Evolutionary conservation across 352 stramenopile genomes (phyloP), one percentile per base, ranked within the genome.

Genomic region (Phytopythium aichiense): DNA sequence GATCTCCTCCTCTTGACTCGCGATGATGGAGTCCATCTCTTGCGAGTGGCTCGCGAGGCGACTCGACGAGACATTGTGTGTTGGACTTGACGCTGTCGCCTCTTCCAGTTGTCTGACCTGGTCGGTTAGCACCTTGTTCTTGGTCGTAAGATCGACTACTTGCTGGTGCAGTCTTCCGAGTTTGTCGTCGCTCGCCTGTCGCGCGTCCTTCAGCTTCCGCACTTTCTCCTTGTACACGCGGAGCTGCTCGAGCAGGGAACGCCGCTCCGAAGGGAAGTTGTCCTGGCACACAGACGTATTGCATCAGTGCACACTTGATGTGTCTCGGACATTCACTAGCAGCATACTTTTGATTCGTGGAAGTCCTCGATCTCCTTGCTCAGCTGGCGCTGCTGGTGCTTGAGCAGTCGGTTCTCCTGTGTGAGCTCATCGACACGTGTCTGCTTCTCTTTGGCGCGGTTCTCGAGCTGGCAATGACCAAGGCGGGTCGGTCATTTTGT

Each of bases 1-100:
- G 57, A 89, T 84, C 54, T 83, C 79, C 53, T 87, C 69, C 69
- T 92, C 81, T 58, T 89, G 78, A 18, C 66, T 87, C 6, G 76
- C 69, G 33, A 91, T 79, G 31, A 87, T 76, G 9, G 67, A 49
- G 37, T 87, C 71, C 0, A 72, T 49, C 16, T 86, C 76, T 9
- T 77, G 58, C 30, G 53, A 58, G 42, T 64, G 37, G 7, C 66
- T 48, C 52, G 52, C 9, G 15, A 35, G 7, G 40, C 31, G 45
- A 8, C 43, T 49, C 16, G 65, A 66, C 7, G 49, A 25, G 2
- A 50, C 22, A 11, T 58, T 61, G 7, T 30, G 58, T 7, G 66
- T 20, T 35, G 62, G 12, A 54, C 49, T 67, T 13, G 33, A 40
- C n/a, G 64, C 66, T 38, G 60, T 51, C 4, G 28, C 28, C 28